These are phyloP conservation scores for Pistacia vera DNA, from an alignment of 345 rosid species.

Conservation along the genomic window DNA sequence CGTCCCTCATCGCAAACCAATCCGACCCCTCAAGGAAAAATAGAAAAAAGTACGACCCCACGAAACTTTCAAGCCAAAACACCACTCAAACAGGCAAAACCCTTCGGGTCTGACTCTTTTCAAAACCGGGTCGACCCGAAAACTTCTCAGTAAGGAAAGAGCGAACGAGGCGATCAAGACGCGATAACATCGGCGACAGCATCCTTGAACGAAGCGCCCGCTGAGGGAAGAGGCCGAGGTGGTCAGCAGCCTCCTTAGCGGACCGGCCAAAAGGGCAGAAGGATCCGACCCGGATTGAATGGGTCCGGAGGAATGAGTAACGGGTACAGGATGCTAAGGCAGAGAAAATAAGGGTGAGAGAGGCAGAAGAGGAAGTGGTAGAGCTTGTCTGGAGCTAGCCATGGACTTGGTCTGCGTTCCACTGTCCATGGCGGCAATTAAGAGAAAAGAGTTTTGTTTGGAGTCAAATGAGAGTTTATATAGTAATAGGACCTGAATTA, in stretches of 20 bases:
- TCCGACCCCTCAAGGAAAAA: not conserved
- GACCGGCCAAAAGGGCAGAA: slow-evolving; percentile 77
- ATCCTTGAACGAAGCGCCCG: slow-evolving; percentile 85
- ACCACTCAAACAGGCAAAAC: slow-evolving; percentile 54
- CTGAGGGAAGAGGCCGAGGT: slow-evolving; percentile 77
- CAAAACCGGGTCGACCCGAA: slow-evolving; percentile 20
- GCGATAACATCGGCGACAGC: slow-evolving; percentile 71
- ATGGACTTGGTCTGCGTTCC: slow-evolving; percentile 51
- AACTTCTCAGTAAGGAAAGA: slow-evolving; percentile 40
- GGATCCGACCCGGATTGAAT: slow-evolving; percentile 67
- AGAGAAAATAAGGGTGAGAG: slow-evolving; percentile 65
- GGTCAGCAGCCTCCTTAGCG: slow-evolving; percentile 91
- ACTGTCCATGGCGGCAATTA: slow-evolving; percentile 11
- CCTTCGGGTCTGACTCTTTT: slow-evolving; percentile 36
- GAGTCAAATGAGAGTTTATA: too few species aligned
- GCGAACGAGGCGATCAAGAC: slow-evolving; percentile 54
- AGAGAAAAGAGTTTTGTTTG: not conserved
- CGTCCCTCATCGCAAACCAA: not conserved
- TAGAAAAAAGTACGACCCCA: not conserved
- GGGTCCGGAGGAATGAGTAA: slow-evolving; percentile 56
- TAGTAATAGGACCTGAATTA: too few species aligned
- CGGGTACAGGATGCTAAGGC: slow-evolving; percentile 51
- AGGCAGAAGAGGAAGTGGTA: slow-evolving; percentile 84
- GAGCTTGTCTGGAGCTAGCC: slow-evolving; percentile 84
- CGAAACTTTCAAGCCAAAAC: not conserved